Conservation (phyloP, 306 rosid species). For the Lotus japonicus region DNA sequence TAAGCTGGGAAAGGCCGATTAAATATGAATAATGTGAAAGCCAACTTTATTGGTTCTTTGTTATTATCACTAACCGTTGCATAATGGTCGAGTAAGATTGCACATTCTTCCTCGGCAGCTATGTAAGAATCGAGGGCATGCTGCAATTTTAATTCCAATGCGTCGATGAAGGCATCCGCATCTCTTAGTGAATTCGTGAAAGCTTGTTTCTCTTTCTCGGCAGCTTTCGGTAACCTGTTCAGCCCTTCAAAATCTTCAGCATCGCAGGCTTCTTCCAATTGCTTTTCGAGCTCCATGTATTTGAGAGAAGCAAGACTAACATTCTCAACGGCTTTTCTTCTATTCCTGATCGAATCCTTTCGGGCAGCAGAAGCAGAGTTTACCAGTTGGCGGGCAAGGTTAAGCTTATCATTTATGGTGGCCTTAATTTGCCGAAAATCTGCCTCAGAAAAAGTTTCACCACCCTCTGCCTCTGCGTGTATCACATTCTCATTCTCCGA, state of each 20-base stretch:
- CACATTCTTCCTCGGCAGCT: constrained; percentile 59
- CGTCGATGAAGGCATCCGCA: constrained; percentile 44
- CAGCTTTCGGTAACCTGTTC: constrained; percentile 61
- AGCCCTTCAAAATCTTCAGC: constrained; percentile 80
- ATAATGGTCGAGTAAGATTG: constrained; percentile 39
- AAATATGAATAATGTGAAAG: neutral
- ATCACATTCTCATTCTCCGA: neutral
- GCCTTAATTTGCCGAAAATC: constrained; percentile 34
- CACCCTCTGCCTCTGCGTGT: neutral
- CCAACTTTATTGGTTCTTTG: too few relatives aligned
- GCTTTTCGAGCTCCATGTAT: constrained; percentile 48
- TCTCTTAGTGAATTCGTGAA: constrained; percentile 35
- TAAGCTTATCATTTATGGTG: constrained; percentile 45
- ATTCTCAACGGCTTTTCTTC: constrained; percentile 41
- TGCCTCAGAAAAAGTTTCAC: constrained; percentile 25
- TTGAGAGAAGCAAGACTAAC: constrained; percentile 37
- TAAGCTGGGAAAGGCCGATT: neutral
- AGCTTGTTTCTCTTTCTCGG: constrained; percentile 47
- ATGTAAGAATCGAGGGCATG: constrained; percentile 45
- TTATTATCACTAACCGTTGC: constrained; percentile 39
- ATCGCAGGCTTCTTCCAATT: constrained; percentile 72
- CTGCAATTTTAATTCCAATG: constrained; percentile 54
- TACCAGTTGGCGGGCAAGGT: constrained; percentile 37
- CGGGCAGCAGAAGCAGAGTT: constrained; percentile 44
- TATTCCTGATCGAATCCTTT: constrained; percentile 51